Percentiles rank a stretch among this genome's conserved stretches.
phyloP scores from a whole-genome alignment of 306 rosid species.

The Sechiopsis laciniata region DNA sequence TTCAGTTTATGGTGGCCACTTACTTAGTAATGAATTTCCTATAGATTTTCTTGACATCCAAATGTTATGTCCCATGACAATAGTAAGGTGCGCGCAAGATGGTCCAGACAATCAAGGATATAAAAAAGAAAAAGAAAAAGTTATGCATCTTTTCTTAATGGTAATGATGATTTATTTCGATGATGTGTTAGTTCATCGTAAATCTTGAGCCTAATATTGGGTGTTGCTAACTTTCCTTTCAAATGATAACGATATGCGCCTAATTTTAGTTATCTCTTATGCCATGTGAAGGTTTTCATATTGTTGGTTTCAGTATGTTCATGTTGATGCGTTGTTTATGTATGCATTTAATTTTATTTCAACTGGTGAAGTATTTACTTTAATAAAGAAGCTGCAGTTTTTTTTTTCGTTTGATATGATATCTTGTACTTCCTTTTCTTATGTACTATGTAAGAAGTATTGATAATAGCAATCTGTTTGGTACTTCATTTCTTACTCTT shows the following conservation, averaged over 20 bases:
- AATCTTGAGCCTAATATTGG: neutral
- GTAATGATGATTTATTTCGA: neutral
- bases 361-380: neutral
- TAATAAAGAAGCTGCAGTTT: neutral
- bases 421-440: neutral
- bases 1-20: too few relatives aligned
- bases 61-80: too few relatives aligned
- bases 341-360: neutral
- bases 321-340: neutral
- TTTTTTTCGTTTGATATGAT: neutral
- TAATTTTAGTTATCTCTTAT: neutral
- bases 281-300: neutral
- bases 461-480: neutral
- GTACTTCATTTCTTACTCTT: neutral
- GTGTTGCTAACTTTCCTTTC: neutral
- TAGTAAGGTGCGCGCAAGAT: too few relatives aligned
- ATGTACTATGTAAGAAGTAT: neutral
- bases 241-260: neutral
- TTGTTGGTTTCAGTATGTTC: neutral
- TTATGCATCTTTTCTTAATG: neutral
- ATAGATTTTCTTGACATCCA: too few relatives aligned
- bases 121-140: too few relatives aligned
- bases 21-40: too few relatives aligned
- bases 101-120: too few relatives aligned
- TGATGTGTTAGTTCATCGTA: neutral